Evolutionary conservation across 495 filamentous ascomycete genomes (phyloP).

Genomic region (Penicillium paradoxum): DNA sequence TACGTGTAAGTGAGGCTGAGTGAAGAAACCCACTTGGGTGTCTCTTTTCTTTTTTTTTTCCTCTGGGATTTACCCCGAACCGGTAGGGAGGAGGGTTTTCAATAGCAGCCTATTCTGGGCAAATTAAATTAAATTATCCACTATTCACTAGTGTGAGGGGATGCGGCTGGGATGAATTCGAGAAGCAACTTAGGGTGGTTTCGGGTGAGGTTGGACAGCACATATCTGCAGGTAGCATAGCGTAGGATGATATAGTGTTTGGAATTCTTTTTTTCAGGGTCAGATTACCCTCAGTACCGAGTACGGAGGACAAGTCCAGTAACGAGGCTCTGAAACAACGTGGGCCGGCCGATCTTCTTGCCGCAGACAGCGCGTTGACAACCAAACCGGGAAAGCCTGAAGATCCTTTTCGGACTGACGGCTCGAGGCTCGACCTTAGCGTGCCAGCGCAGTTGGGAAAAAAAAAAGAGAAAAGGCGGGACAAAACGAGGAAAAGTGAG

Average conservation of each 20-base stretch:
- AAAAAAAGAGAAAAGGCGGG: neutral
- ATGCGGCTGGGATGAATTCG: neutral
- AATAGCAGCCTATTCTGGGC: neutral
- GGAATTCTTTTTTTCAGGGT: neutral
- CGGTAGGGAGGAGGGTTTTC: neutral
- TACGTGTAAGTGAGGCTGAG: constrained; percentile 26
- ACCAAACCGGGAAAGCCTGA: constrained; percentile 3
- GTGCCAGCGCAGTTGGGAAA: neutral
- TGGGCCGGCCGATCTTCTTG: constrained; percentile 6
- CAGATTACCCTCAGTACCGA: too few relatives aligned
- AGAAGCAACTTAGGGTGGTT: neutral
- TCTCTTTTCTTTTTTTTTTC: too few relatives aligned
- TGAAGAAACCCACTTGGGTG: constrained; percentile 11
- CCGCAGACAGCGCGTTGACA: constrained; percentile 6
- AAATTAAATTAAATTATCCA: neutral
- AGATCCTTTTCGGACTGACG: neutral
- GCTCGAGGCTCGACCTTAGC: neutral
- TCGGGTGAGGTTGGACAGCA: neutral
- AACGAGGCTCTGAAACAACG: constrained; percentile 10
- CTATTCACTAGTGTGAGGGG: neutral
- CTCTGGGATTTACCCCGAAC: too few relatives aligned
- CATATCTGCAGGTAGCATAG: neutral
- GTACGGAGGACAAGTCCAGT: too few relatives aligned
- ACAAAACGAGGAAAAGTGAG: neutral
- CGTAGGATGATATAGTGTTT: neutral